Evolutionary conservation across 768 basidiomycete genomes (phyloP).

Genomic region (Pleurotus pulmonarius): DNA sequence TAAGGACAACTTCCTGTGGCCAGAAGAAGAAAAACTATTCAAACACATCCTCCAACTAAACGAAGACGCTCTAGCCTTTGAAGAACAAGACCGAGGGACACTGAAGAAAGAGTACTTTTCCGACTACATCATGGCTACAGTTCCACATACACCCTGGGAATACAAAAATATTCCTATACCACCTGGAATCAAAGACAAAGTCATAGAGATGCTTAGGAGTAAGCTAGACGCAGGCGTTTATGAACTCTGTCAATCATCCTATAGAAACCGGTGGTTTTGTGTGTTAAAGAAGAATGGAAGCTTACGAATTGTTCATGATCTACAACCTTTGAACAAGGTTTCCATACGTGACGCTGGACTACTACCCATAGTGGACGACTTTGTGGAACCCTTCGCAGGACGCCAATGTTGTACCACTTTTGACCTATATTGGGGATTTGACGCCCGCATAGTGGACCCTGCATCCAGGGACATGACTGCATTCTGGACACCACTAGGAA

Average conservation of each 20-base stretch:
- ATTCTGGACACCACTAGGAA: conserved; percentile 34
- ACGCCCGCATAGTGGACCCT: conserved; percentile 22
- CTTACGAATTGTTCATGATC: conserved; percentile 31
- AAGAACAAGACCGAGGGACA: conserved; percentile 14
- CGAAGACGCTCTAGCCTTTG: conserved; percentile 18
- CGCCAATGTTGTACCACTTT: conserved; percentile 22
- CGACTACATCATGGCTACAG: conserved; percentile 24
- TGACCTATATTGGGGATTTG: conserved; percentile 33
- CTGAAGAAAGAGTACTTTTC: conserved; percentile 17
- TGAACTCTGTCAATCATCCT: conserved; percentile 30
- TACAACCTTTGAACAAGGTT: conserved; percentile 34
- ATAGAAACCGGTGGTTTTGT: conserved; percentile 33
- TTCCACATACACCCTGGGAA: conserved; percentile 32
- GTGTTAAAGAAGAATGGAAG: conserved; percentile 31
- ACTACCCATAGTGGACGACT: conserved; percentile 27
- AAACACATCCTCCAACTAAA: conserved; percentile 19
- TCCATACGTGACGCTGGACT: conserved; percentile 32
- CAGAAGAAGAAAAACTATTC: conserved; percentile 18
- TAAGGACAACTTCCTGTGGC: conserved; percentile 17
- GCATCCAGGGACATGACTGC: conserved; percentile 27
- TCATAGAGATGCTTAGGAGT: conserved; percentile 23
- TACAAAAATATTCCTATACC: conserved; percentile 31
- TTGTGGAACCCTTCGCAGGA: conserved; percentile 26
- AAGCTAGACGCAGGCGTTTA: conserved; percentile 34
- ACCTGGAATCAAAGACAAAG: conserved; percentile 22